Evolutionary conservation across 441 rosid genomes (phyloP), one percentile per base, ranked within the genome.

Genomic region (Euphorbia celastroides): DNA sequence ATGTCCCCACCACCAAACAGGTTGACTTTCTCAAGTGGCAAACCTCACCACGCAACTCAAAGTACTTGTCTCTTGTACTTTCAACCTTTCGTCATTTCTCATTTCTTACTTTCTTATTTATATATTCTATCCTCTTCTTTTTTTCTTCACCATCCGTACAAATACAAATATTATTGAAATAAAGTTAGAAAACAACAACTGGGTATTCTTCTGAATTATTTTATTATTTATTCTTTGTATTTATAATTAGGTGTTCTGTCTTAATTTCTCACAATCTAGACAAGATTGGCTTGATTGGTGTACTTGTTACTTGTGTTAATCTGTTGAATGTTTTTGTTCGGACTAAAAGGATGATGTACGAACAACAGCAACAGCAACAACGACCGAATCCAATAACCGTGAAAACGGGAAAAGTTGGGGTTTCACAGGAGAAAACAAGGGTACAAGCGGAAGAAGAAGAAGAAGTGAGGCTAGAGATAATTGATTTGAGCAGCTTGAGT

Each of bases 401-500:
- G 74, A 74, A 57, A 48, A 34, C 62, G 66, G 66, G 68, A 67
- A 23, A 68, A 77, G 23, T 2, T 20, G 55, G 3, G 6, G 51
- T 16, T 13, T 16, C 32, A 6, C 22, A 16, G 25, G 9, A 16
- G 25, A 22, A 6, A 50, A 3, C 11, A 48, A n/a, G 7, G 23
- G 2, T 22, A 34, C 4, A 4, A 34, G 38, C 9, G n/a, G 9
- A 34, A 44, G 16, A 6, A 0, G 7, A 13, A 57, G 60, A 57
- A 27, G 34, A 28, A 57, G 19, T 14, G 1, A 28, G 20, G 9
- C 60, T 57, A 13, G 60, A 57, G 32, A 57, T 57, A 13, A 57
- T 57, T 57, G 60, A 93, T 73, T 72, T 93, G 75, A 90, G 92
- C 64, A 82, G 91, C 59, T 74, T 83, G 84, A 83, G 83, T 36